A percentile compares a stretch with the other conserved stretches of the same genome.
Evolutionary conservation across 306 rosid species (phyloP).

Genomic region (Cercis canadensis): DNA sequence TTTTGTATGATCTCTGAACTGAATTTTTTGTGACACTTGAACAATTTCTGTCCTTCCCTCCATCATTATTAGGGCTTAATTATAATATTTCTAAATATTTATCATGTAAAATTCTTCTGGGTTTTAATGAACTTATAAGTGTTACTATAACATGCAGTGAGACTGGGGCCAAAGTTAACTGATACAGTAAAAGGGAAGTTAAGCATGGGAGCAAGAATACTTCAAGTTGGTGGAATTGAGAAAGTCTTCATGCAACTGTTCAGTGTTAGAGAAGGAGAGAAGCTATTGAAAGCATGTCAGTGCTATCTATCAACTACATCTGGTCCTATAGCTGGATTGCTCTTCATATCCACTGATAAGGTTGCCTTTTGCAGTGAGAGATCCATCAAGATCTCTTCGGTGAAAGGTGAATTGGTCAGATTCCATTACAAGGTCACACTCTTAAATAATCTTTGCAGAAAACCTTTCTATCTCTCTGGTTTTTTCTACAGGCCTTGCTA

Average conservation of each 20-base stretch:
- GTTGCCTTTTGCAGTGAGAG: slow-evolving; percentile 70
- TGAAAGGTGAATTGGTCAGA: slow-evolving; percentile 43
- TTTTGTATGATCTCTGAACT: neutral
- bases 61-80: neutral
- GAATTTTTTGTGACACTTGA: neutral
- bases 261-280: slow-evolving; percentile 52
- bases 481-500: neutral
- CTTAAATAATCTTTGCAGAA: neutral
- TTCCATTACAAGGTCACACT: slow-evolving; percentile 51
- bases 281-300: slow-evolving; percentile 49
- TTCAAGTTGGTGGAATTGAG: slow-evolving; percentile 56
- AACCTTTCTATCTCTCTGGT: neutral
- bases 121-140: neutral
- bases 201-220: slow-evolving; percentile 60
- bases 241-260: slow-evolving; percentile 52
- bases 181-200: slow-evolving; percentile 65
- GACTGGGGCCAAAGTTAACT: slow-evolving; percentile 50
- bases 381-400: slow-evolving; percentile 49
- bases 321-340: slow-evolving; percentile 71
- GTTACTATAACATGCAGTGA: slow-evolving; percentile 43
- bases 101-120: neutral
- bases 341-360: slow-evolving; percentile 64
- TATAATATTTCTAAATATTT: neutral
- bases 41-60: neutral
- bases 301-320: slow-evolving; percentile 67